Percentiles rank a stretch among this genome's conserved stretches.
These are phyloP conservation scores for Bipolaris oryzae DNA, from an alignment of 2,329 filamentous ascomycete species.

Conservation along the genomic window DNA sequence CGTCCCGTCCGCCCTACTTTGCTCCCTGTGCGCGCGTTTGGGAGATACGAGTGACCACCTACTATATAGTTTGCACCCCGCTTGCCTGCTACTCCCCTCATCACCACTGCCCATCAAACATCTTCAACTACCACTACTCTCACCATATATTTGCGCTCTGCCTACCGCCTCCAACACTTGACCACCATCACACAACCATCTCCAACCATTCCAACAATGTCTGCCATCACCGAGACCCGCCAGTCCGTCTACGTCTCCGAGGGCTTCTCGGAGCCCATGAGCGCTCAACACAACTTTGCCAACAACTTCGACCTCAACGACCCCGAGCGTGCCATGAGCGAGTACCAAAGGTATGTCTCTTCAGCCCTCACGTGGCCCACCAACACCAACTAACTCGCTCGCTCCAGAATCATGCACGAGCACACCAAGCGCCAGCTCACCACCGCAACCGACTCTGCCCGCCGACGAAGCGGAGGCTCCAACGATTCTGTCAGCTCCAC, in stretches of 20 bases:
- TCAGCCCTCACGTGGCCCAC: neutral
- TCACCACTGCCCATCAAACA: constrained; percentile 1
- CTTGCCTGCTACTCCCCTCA: constrained; percentile 7
- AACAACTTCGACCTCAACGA: constrained; percentile 53
- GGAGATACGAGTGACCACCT: constrained; percentile 22
- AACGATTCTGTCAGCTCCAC: constrained; percentile 28
- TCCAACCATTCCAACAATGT: constrained; percentile 22
- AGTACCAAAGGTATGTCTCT: constrained; percentile 52
- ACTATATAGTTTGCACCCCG: constrained; percentile 39
- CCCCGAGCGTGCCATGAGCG: constrained; percentile 47
- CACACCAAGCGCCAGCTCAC: constrained; percentile 58
- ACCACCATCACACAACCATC: neutral
- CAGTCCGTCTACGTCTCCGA: constrained; percentile 48
- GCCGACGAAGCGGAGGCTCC: constrained; percentile 43
- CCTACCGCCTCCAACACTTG: neutral
- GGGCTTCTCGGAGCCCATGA: constrained; percentile 50
- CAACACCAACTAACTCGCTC: constrained; percentile 20
- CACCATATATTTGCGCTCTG: neutral
- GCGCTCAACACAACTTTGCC: constrained; percentile 52
- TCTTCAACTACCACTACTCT: neutral
- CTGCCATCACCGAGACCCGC: constrained; percentile 24
- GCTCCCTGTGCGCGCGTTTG: constrained; percentile 11
- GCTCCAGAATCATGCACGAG: constrained; percentile 55
- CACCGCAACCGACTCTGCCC: constrained; percentile 53
- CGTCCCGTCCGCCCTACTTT: constrained; percentile 8